Conservation (phyloP, 192 early-diverging fungal genomes). For the Glomus cerebriforme region DNA sequence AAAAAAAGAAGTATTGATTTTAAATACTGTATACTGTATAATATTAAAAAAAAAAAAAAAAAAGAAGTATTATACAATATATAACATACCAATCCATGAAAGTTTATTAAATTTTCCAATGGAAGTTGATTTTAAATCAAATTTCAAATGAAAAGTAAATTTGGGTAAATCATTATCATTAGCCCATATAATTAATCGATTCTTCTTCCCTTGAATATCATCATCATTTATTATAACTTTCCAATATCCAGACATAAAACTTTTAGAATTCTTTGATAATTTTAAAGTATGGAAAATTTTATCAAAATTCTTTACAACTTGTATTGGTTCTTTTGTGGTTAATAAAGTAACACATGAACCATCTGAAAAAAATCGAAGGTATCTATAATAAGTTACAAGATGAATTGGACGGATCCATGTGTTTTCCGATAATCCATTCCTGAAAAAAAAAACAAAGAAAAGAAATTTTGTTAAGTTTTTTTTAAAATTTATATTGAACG, state of each 20-base stretch:
- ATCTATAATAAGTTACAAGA: conserved; percentile 47
- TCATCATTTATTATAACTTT: too few species aligned
- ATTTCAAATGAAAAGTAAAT: conserved; percentile 34
- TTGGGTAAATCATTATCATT: conserved; percentile 25
- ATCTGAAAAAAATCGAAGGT: conserved; percentile 42
- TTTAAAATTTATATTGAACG: background rate
- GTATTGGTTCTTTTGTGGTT: conserved; percentile 30
- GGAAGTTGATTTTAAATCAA: conserved; percentile 37
- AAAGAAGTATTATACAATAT: background rate
- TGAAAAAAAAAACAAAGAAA: background rate
- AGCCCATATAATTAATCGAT: conserved; percentile 16
- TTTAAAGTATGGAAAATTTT: background rate
- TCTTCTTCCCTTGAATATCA: background rate
- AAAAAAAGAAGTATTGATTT: background rate
- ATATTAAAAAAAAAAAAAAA: background rate
- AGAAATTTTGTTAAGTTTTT: background rate
- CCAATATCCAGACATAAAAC: too few species aligned
- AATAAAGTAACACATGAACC: conserved; percentile 39
- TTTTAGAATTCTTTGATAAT: too few species aligned
- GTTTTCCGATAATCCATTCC: conserved; percentile 37
- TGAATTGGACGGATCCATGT: conserved; percentile 42
- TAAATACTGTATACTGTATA: too few species aligned
- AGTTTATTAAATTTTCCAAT: conserved; percentile 42
- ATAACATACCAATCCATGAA: conserved; percentile 23
- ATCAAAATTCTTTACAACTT: conserved; percentile 31